phyloP scores from a whole-genome alignment of 768 basidiomycete genomes.

The Scleroderma citrinum region DNA sequence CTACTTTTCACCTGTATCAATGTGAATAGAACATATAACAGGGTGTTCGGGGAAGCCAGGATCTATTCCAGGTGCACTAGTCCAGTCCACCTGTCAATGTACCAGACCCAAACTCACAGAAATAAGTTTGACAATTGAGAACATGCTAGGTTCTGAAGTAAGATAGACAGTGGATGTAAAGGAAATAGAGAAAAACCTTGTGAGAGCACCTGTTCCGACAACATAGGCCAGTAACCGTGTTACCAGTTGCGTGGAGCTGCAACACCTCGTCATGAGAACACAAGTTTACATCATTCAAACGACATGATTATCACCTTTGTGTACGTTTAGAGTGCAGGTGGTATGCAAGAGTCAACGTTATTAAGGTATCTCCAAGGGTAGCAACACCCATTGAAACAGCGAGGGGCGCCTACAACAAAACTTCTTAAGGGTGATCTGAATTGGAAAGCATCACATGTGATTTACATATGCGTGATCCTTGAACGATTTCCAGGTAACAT shows the following conservation, averaged over 20 bases:
- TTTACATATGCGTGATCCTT: not conserved
- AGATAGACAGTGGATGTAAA: not conserved
- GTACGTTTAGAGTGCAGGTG: not conserved
- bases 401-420: not conserved
- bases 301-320: not conserved
- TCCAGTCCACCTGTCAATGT: no score
- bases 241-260: slow-evolving; percentile 5
- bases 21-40: not conserved
- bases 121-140: not conserved
- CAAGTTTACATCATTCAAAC: not conserved
- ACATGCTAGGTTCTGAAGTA: not conserved
- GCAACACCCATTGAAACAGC: not conserved
- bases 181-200: slow-evolving; percentile 2
- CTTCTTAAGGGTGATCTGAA: not conserved
- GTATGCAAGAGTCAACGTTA: not conserved
- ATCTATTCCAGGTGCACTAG: not conserved
- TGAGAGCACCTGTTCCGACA: slow-evolving; percentile 7
- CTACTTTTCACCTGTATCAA: not conserved
- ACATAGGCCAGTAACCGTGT: slow-evolving; percentile 7
- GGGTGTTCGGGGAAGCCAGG: not conserved
- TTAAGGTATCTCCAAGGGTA: not conserved
- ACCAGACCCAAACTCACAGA: not conserved
- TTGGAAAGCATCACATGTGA: not conserved
- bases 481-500: not conserved
- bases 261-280: not conserved